Base-by-base conservation (phyloP, 2,329 filamentous ascomycete species). In the Herpotrichia juniperi region DNA sequence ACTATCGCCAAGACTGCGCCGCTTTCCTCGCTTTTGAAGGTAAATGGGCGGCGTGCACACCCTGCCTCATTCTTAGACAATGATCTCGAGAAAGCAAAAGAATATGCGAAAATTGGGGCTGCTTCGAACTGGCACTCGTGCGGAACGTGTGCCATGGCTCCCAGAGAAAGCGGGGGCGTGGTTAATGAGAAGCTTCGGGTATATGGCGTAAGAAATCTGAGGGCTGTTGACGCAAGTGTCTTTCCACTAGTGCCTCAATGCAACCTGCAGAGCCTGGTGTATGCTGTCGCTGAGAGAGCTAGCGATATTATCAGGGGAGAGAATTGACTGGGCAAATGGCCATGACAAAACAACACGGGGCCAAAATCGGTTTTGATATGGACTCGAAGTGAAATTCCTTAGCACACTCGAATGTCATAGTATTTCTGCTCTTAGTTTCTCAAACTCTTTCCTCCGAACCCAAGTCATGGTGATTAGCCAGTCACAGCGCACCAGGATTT, bases 21-120 rank as follows among this genome's bases (percentile, higher is more conserved):
- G 1, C 53, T 78, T 16, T 61, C 55, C 0, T 51, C 57, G 4
- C 54, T 74, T 3, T 55, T 79, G 5, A 76, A 73, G 45, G 54
- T 58, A 1, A 55, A 61, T 30, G 67, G 64, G 2, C 42, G 46
- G 17, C 67, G 63, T 7, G 53, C 45, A 40, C 45, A 57, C 26
- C 40, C 49, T 4, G 16, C 19, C 2, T 42, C 52, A 11, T 53
- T 57, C 28, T 5, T 58, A 17, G 24, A 53, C 19, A 37, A 48
- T 17, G 52, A 57, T 48, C 42, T 67, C 1, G 55, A 59, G 0
- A 49, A 54, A n/a, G 59, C 57, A 2, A 59, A 59, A 24, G 30
- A 51, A 10, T 53, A 48, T n/a, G 50, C 53, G 7, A 49, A 44
- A 32, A n/a, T 52, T 2, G 48, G 37, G 8, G 32, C 30, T 14